These are phyloP conservation scores for Angomonas ambiguus DNA, from an alignment of 208 protist species.

Conservation along the genomic window DNA sequence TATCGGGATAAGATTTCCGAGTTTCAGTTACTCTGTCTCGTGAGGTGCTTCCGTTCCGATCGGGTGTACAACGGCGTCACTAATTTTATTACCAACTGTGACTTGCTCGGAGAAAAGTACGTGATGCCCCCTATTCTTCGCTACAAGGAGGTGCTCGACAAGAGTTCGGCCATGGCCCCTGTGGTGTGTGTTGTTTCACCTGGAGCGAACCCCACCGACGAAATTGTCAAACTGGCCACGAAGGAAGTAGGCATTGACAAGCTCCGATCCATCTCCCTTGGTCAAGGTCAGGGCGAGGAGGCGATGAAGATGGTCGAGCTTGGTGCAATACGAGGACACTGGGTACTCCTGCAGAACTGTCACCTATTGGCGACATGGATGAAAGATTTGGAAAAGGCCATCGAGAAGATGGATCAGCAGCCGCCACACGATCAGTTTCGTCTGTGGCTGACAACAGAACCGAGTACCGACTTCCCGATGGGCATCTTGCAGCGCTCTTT, in stretches of 20 bases:
- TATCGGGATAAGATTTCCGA: constrained; percentile 65
- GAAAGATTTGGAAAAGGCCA: constrained; percentile 96
- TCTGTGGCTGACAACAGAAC: constrained; percentile 99
- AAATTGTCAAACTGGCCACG: constrained; percentile 97
- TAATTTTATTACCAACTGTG: constrained; percentile 92
- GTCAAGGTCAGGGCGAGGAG: constrained; percentile 97
- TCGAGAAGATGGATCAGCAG: constrained; percentile 94
- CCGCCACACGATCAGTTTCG: constrained; percentile 96
- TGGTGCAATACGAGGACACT: constrained; percentile 94
- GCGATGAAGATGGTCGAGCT: constrained; percentile 95
- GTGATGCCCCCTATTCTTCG: constrained; percentile 96
- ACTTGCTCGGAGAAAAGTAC: constrained; percentile 92
- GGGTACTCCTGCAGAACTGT: constrained; percentile 99
- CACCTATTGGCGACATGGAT: constrained; percentile 98
- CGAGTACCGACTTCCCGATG: constrained; percentile 97
- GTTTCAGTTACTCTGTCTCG: constrained; percentile 94
- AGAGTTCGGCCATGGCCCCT: constrained; percentile 90
- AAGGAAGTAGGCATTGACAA: constrained; percentile 93
- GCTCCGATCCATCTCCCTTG: constrained; percentile 96
- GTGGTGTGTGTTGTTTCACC: constrained; percentile 98
- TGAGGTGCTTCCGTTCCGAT: constrained; percentile 97
- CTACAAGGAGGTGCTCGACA: constrained; percentile 95
- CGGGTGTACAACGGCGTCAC: constrained; percentile 93
- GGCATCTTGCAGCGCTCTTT: constrained; percentile 97
- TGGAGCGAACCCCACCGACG: constrained; percentile 97